Percentiles rank a stretch among this genome's conserved stretches.
These are phyloP conservation scores for Brachypodium distachyon DNA, from an alignment of 202 grass and related monocot species.

Conservation along the genomic window DNA sequence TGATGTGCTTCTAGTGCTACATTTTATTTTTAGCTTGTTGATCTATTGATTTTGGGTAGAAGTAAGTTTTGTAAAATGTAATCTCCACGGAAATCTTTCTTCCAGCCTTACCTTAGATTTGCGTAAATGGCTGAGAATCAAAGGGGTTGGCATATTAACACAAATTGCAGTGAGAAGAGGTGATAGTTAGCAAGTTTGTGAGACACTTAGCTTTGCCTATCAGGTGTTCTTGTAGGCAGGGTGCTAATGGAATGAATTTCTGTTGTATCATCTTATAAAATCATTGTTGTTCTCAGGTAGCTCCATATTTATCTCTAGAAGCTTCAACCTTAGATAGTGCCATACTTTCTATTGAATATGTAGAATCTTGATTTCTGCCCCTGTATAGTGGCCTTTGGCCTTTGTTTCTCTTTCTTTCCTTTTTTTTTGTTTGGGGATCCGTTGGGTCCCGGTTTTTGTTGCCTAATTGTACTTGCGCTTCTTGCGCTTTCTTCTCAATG, in stretches of 20 bases:
- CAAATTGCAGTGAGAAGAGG: slow-evolving; percentile 3
- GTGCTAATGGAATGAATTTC: neutral
- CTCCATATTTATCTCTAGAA: neutral
- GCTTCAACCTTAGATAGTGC: neutral
- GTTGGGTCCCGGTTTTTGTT: too few species aligned
- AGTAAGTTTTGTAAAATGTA: neutral
- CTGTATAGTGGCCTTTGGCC: too few species aligned
- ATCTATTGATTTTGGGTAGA: neutral
- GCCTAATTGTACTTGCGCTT: too few species aligned
- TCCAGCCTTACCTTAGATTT: neutral
- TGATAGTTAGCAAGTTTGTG: neutral
- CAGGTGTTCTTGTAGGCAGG: neutral
- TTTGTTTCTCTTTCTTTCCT: too few species aligned
- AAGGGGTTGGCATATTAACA: neutral
- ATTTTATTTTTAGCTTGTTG: neutral
- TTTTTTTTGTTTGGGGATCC: too few species aligned
- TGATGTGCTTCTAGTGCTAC: neutral
- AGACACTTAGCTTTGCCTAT: neutral
- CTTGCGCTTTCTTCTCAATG: too few species aligned
- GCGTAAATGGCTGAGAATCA: neutral
- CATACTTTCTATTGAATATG: neutral
- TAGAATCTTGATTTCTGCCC: too few species aligned
- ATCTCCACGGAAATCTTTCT: neutral
- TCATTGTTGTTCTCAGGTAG: neutral
- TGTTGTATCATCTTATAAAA: neutral